Evolutionary conservation across 2,329 filamentous ascomycete genomes (phyloP).

Genomic region (Colletotrichum sansevieriae): DNA sequence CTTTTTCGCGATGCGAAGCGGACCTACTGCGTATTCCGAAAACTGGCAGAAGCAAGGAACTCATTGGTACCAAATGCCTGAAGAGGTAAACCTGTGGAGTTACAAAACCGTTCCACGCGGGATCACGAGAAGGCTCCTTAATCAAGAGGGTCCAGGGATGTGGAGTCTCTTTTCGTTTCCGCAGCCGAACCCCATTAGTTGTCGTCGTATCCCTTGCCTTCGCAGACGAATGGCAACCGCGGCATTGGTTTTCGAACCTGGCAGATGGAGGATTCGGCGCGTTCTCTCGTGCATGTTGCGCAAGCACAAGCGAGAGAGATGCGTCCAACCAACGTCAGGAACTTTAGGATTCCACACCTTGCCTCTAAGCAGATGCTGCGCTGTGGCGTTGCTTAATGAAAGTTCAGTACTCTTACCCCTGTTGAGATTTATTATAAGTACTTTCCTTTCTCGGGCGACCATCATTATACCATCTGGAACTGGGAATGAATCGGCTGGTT

Average conservation of each 20-base stretch:
- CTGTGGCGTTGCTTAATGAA: neutral
- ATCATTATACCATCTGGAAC: constrained; percentile 11
- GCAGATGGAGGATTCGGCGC: constrained; percentile 25
- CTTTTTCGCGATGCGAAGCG: constrained; percentile 27
- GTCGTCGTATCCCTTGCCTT: constrained; percentile 28
- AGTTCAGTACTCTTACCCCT: constrained; percentile 23
- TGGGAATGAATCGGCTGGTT: constrained; percentile 20
- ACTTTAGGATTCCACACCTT: neutral
- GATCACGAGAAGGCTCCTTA: constrained; percentile 35
- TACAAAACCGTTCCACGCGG: constrained; percentile 37
- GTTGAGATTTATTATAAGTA: constrained; percentile 2
- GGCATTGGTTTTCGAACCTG: neutral
- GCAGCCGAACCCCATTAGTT: constrained; percentile 13
- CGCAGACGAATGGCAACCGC: constrained; percentile 24
- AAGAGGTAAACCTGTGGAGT: constrained; percentile 40
- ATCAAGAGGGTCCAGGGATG: constrained; percentile 33
- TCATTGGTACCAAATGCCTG: constrained; percentile 30
- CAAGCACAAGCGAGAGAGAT: constrained; percentile 25
- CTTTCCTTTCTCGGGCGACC: neutral
- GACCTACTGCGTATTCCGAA: constrained; percentile 20
- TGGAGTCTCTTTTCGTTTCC: constrained; percentile 36
- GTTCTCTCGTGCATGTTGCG: constrained; percentile 20
- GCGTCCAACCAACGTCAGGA: neutral
- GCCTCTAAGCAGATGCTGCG: constrained; percentile 12
- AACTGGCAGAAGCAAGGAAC: constrained; percentile 21